phyloP scores from a whole-genome alignment of 177 flowering plant genomes.

The Vitis hybrid region DNA sequence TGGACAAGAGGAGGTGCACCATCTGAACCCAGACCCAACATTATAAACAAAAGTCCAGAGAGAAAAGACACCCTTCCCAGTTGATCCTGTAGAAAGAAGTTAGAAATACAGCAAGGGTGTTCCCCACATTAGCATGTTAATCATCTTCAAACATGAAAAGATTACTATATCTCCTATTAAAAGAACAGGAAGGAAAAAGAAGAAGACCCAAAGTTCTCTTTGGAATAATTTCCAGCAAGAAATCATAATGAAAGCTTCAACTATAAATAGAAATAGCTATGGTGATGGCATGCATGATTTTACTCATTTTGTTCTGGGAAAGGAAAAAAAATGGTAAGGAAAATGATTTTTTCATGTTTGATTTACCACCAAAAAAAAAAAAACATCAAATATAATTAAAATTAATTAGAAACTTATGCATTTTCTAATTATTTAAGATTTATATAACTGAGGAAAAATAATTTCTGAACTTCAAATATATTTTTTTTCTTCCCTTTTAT shows the following conservation, averaged over 20 bases:
- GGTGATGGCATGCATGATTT: too few species aligned
- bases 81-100: slow-evolving; percentile 71
- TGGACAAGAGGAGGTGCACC: slow-evolving; percentile 72
- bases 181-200: not conserved
- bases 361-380: too few species aligned
- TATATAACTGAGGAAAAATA: too few species aligned
- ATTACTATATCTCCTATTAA: not conserved
- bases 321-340: too few species aligned
- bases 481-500: too few species aligned
- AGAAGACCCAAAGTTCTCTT: not conserved
- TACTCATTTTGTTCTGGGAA: too few species aligned
- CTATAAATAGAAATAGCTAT: too few species aligned
- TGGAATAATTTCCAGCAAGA: not conserved
- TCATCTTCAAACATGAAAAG: slow-evolving; percentile 1
- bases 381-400: too few species aligned
- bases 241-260: not conserved
- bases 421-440: too few species aligned
- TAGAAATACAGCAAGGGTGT: slow-evolving; percentile 15
- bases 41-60: slow-evolving; percentile 74
- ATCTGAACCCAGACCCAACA: slow-evolving; percentile 81
- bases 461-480: too few species aligned
- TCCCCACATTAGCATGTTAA: slow-evolving; percentile 29
- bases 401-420: too few species aligned
- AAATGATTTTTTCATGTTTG: too few species aligned
- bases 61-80: slow-evolving; percentile 82